Percentiles rank a stretch among this genome's conserved stretches.
Conservation (phyloP, 2,329 filamentous ascomycete genomes). For the Ophiostoma montium region DNA sequence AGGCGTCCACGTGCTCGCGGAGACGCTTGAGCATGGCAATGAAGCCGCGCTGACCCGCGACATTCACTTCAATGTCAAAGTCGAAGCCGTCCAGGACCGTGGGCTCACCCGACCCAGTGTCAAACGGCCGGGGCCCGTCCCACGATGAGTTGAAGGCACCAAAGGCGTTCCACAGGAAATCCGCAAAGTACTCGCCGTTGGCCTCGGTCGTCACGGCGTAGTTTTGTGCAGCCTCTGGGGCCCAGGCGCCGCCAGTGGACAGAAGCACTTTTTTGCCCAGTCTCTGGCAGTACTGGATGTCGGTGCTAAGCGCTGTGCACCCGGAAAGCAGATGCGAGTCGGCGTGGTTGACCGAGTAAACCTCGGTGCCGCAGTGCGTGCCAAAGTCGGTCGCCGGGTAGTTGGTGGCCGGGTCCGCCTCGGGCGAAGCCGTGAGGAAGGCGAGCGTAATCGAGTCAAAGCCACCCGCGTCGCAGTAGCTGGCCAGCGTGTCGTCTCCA, state of each 20-base stretch:
- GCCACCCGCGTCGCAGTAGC: slow-evolving; percentile 3
- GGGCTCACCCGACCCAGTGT: background rate
- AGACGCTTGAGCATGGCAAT: slow-evolving; percentile 2
- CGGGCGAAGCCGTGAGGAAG: slow-evolving; percentile 2
- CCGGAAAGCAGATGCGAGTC: slow-evolving; percentile 1
- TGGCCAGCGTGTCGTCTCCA: slow-evolving; percentile 1
- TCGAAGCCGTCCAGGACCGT: slow-evolving; percentile 5
- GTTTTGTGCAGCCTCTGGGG: background rate
- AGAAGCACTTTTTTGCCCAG: slow-evolving; percentile 1
- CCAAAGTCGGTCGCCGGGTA: slow-evolving; percentile 4
- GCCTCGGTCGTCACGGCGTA: slow-evolving; percentile 4
- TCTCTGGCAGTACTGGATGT: slow-evolving; percentile 5
- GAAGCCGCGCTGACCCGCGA: background rate
- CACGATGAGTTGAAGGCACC: background rate
- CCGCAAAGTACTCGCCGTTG: slow-evolving; percentile 5
- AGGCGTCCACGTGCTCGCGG: background rate
- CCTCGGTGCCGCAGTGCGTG: background rate
- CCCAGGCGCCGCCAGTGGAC: slow-evolving; percentile 2
- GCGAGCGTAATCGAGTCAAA: slow-evolving; percentile 4
- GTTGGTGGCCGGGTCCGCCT: slow-evolving; percentile 3
- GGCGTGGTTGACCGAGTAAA: slow-evolving; percentile 1
- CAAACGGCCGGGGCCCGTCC: slow-evolving; percentile 4
- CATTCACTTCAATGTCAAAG: slow-evolving; percentile 4
- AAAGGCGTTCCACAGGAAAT: slow-evolving; percentile 4
- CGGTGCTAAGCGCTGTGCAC: background rate